These are phyloP conservation scores for Euryodendron excelsum DNA, from an alignment of 148 eudicot species.

Conservation along the genomic window DNA sequence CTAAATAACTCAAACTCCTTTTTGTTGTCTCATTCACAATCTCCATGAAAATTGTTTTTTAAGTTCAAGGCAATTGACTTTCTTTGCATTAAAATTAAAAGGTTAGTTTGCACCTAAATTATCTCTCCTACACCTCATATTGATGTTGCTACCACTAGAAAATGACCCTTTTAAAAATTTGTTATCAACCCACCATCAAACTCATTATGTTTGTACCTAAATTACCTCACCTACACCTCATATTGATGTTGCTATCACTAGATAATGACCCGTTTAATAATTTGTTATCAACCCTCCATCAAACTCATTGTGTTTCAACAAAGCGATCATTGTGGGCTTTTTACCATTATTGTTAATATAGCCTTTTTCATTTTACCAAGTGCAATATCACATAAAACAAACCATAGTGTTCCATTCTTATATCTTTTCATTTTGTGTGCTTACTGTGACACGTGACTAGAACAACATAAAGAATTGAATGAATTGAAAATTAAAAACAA, in stretches of 20 bases:
- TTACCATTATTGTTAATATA: neutral
- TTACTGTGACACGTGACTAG: neutral
- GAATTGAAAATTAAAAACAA: neutral
- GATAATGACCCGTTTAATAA: neutral
- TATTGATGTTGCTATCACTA: neutral
- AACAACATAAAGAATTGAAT: neutral
- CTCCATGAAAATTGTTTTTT: too few relatives aligned
- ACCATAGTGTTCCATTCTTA: neutral
- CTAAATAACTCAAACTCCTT: too few relatives aligned
- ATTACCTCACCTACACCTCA: too few relatives aligned
- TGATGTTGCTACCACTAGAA: too few relatives aligned
- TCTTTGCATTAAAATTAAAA: neutral
- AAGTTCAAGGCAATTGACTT: neutral
- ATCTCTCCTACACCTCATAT: too few relatives aligned
- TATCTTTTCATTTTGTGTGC: neutral
- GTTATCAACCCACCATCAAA: too few relatives aligned
- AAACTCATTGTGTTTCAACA: neutral
- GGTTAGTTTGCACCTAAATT: neutral
- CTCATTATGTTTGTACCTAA: too few relatives aligned
- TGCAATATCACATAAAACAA: neutral
- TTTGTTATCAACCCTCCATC: neutral
- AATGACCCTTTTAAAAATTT: too few relatives aligned
- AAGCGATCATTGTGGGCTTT: neutral
- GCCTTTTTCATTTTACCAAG: neutral
- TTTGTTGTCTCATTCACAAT: too few relatives aligned